Conservation (phyloP, 2,329 filamentous ascomycete genomes). For the Rutstroemia sp. region DNA sequence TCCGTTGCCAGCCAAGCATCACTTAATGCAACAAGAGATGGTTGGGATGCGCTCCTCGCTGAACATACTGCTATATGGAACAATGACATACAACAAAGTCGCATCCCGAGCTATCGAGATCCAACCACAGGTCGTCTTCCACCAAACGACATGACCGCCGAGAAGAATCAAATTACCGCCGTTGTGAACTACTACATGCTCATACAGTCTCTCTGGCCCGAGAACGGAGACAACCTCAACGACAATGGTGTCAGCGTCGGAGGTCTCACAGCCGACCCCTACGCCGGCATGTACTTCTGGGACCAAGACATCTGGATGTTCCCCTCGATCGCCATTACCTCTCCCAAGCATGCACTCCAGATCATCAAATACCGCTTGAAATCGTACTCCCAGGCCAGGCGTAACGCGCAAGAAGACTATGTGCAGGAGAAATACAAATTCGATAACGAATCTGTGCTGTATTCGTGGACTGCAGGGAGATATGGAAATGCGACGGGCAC, state of each 20-base stretch:
- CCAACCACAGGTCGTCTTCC: conserved; percentile 43
- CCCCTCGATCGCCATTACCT: conserved; percentile 51
- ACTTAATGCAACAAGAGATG: conserved; percentile 29
- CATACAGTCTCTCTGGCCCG: conserved; percentile 37
- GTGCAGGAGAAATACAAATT: conserved; percentile 14
- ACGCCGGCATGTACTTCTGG: conserved; percentile 44
- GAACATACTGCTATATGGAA: conserved; percentile 14
- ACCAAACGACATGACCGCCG: not conserved
- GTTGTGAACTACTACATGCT: conserved; percentile 42
- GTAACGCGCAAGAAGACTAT: conserved; percentile 15
- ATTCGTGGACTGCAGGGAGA: conserved; percentile 16
- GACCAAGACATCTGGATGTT: conserved; percentile 23
- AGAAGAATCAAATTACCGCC: conserved; percentile 37
- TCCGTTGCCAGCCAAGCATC: conserved; percentile 34
- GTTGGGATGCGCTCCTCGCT: conserved; percentile 7
- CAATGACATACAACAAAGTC: conserved; percentile 25
- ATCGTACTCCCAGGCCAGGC: conserved; percentile 32
- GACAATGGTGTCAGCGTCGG: conserved; percentile 55
- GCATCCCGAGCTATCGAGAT: conserved; percentile 42
- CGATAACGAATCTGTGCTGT: conserved; percentile 9
- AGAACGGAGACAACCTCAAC: conserved; percentile 42
- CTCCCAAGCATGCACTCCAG: conserved; percentile 52
- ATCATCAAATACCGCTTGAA: conserved; percentile 55
- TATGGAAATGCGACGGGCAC: conserved; percentile 19
- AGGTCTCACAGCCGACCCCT: conserved; percentile 56